Evolutionary conservation across 1,284 basidiomycete species (phyloP), one percentile per base, ranked within the genome.

Genomic region (Jaminaea rosea): DNA sequence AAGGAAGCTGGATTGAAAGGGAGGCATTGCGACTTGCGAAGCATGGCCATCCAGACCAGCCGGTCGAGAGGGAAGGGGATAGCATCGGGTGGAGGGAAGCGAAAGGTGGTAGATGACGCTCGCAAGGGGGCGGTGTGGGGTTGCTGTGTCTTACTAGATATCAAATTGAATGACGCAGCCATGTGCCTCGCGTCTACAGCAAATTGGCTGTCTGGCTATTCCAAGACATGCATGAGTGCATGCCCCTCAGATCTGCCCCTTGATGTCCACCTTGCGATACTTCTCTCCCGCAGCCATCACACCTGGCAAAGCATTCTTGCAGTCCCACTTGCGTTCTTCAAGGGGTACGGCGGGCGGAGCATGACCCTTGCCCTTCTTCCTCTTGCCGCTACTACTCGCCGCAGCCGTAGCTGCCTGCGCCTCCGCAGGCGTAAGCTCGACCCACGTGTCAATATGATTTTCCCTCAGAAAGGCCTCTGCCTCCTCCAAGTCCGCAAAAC

Each of bases 391-490:
- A 8, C 34, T 32, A 26, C 23, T 17, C 31, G 7, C 10, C 34
- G 46, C 19, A 7, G 2, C 47, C 13, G 50, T 15, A 10, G 60
- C 55, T 1, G 56, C 60, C 21, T 63, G 19, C 13, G 31, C 26
- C 26, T 69, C 59, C 3, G 60, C 58, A 1, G 62, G 59, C 21
- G 61, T 63, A 36, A 67, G 57, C 29, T 72, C 67, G 47, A 80
- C 79, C 77, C 85, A 94, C 55, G 79, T 77, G 21, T 82, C 83
- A 4, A 84, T 85, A 39, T 81, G 77, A 75, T 91, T 85, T 47
- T 81, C 76, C 53, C 76, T 72, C 24, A 98, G 78, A 75, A 94
- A 97, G 47, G 80, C 76, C 66, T 82, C 79, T 8, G 85, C 79
- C 45, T 83, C 82, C 46, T 80, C 75, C 36, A 82, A 68, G 11